phyloP scores from a whole-genome alignment of 345 rosid genomes.

The Citrus unshiu region DNA sequence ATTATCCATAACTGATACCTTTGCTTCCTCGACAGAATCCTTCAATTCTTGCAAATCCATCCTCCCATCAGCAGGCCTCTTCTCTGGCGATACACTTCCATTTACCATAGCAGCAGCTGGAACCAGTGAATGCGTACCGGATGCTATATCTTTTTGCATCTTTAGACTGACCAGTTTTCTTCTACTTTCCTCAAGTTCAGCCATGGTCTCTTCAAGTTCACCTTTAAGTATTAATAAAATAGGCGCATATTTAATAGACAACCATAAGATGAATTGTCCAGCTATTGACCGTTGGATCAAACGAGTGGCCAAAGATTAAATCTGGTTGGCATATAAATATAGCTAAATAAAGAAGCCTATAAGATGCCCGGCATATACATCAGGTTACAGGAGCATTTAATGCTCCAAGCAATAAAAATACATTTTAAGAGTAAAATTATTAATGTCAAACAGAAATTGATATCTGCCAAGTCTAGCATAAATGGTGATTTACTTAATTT shows the following conservation, averaged over 20 bases:
- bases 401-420: too few relatives aligned
- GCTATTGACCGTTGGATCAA: not conserved
- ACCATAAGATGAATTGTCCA: constrained; percentile 10
- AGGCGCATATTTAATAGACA: constrained; percentile 14
- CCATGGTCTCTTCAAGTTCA: constrained; percentile 82
- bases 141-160: constrained; percentile 85
- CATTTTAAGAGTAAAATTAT: too few relatives aligned
- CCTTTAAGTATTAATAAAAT: constrained; percentile 40
- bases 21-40: constrained; percentile 71
- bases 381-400: too few relatives aligned
- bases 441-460: too few relatives aligned
- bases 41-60: constrained; percentile 63
- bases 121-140: constrained; percentile 43
- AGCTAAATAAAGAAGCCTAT: too few relatives aligned
- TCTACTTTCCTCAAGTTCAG: constrained; percentile 88
- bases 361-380: too few relatives aligned
- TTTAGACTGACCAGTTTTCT: constrained; percentile 71
- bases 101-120: constrained; percentile 53
- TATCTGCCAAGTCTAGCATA: too few relatives aligned
- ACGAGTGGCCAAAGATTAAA: not conserved
- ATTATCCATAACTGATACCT: constrained; percentile 40
- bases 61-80: constrained; percentile 66
- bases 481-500: too few relatives aligned
- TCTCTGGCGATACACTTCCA: constrained; percentile 79
- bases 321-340: too few relatives aligned